Evolutionary conservation across 2,329 filamentous ascomycete genomes (phyloP).

Genomic region (Gnomoniopsis sp.): DNA sequence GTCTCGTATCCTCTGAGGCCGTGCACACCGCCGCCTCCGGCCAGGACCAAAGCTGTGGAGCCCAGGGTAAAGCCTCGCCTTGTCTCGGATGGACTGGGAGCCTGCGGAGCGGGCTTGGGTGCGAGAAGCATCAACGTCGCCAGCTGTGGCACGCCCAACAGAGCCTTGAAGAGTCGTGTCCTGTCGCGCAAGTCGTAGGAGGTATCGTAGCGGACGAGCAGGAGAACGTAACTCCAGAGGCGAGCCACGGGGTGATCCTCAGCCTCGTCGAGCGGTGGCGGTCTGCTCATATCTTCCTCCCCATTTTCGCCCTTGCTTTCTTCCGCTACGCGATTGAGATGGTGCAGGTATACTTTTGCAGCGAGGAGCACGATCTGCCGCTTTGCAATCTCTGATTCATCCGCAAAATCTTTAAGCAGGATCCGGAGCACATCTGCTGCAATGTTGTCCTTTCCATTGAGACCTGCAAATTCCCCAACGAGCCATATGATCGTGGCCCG

Average conservation of each 20-base stretch:
- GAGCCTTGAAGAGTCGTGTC: conserved; percentile 79
- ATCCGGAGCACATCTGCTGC: conserved; percentile 90
- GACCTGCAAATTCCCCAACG: conserved; percentile 86
- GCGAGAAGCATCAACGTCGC: conserved; percentile 88
- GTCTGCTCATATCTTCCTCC: conserved; percentile 27
- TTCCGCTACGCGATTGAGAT: conserved; percentile 57
- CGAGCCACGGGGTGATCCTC: conserved; percentile 67
- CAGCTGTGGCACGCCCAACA: conserved; percentile 80
- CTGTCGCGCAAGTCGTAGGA: conserved; percentile 95
- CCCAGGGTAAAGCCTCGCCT: conserved; percentile 77
- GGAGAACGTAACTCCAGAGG: conserved; percentile 80
- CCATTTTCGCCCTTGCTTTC: conserved; percentile 40
- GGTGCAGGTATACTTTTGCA: conserved; percentile 94
- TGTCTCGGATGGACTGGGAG: conserved; percentile 82
- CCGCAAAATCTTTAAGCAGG: conserved; percentile 76
- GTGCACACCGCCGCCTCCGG: conserved; percentile 68
- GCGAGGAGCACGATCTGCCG: conserved; percentile 88
- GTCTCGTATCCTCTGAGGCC: conserved; percentile 75
- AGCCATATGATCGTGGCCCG: conserved; percentile 96
- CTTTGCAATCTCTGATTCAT: conserved; percentile 82
- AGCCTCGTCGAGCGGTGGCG: conserved; percentile 31
- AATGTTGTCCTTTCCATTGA: conserved; percentile 80
- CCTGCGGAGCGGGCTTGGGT: conserved; percentile 89
- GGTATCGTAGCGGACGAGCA: conserved; percentile 86
- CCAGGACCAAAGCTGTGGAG: conserved; percentile 80